Base-by-base conservation (phyloP, 1,139 yeast species). In the Pichia sp. region DNA sequence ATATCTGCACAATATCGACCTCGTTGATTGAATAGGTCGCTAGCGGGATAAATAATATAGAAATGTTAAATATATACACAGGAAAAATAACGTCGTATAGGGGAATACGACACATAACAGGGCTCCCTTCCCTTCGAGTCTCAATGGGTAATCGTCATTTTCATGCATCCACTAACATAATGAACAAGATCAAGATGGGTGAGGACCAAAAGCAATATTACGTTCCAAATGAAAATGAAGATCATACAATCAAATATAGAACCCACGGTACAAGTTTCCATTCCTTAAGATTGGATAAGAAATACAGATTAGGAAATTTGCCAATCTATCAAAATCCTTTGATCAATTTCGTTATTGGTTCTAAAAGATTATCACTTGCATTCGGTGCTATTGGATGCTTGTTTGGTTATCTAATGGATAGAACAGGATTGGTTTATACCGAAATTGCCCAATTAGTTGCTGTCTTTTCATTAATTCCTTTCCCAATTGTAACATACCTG, bases 261-360 rank as follows among this genome's bases (percentile, higher is more conserved):
- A 53, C 62, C 2, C 62, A 59, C 34, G 65, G 64, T 4, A 58
- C 66, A 2, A 50, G 56, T 18, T 53, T 62, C 32, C 52, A 59
- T 44, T 48, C 45, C 10, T 35, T 54, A 34, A 47, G 47, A 18
- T 45, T 63, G n/a, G 67, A 67, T 11, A 58, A 63, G 2, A 70
- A 77, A 37, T 76, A 63, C 53, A 62, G 86, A 46, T 65, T 78
- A 8, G 78, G 82, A 0, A 76, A 79, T 55, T 69, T 67, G 52
- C 77, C 85, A 3, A 58, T 81, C 27, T 81, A 81, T 56, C 77
- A 72, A 46, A 77, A 82, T 1, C 84, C 86, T 0, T 71, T 80
- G 1, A 69, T 77, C 31, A 73, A 75, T 52, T 77, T 79, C 47
- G 81, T 80, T 9, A 76, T 83, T 11, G 67, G 79, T 46, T 65